Percentiles rank a stretch among this genome's conserved stretches.
phyloP scores from a whole-genome alignment of 208 protist genomes.

The Balamuthia mandrillaris region DNA sequence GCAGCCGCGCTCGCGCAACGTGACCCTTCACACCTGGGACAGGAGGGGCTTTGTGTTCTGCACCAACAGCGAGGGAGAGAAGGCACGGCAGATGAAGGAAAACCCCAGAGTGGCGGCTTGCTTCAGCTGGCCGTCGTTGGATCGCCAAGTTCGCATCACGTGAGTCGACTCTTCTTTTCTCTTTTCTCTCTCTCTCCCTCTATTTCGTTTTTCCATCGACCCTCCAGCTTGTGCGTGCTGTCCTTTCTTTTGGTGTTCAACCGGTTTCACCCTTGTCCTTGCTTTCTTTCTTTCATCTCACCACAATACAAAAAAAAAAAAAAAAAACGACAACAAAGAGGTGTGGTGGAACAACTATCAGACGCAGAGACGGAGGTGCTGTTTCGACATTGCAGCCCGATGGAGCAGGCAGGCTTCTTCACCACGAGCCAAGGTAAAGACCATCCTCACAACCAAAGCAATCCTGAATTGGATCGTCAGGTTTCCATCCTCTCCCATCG shows the following conservation, averaged over 20 bases:
- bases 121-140: not conserved
- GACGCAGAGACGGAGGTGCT: not conserved
- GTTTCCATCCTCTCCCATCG: not conserved
- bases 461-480: not conserved
- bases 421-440: not conserved
- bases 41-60: not conserved
- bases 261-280: not conserved
- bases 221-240: too few species aligned
- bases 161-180: too few species aligned
- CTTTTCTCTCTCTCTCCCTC: too few species aligned
- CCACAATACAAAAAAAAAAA: too few species aligned
- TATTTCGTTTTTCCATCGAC: too few species aligned
- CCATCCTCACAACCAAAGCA: not conserved
- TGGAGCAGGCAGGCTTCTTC: slow-evolving; percentile 1
- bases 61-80: not conserved
- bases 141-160: slow-evolving; percentile 11
- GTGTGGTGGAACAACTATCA: not conserved
- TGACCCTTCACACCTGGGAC: not conserved
- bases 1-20: not conserved
- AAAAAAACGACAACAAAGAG: too few species aligned
- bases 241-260: too few species aligned
- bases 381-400: not conserved
- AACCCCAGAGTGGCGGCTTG: not conserved
- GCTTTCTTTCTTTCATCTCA: not conserved
- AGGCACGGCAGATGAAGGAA: not conserved